A percentile compares a stretch with the other conserved stretches of the same genome.
phyloP scores from a whole-genome alignment of 2,329 filamentous ascomycete species.

The Pseudogymnoascus sp. region DNA sequence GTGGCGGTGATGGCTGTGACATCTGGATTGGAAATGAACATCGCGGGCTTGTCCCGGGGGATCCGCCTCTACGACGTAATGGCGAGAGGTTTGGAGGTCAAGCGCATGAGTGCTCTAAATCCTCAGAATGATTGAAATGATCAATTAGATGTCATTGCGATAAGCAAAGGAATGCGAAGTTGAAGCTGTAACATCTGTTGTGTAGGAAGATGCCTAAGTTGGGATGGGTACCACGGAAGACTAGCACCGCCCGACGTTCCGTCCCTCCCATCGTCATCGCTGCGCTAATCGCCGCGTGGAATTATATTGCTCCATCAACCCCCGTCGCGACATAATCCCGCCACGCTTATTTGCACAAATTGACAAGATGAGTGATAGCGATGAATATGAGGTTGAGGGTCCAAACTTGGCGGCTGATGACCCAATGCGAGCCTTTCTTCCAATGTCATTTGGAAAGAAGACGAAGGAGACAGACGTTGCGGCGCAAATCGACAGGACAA shows the following conservation, averaged over 20 bases:
- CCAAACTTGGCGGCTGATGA: constrained; percentile 53
- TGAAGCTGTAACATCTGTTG: background rate
- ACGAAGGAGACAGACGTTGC: constrained; percentile 63
- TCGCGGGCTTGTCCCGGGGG: background rate
- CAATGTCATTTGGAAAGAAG: constrained; percentile 78
- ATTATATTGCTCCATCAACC: constrained; percentile 4
- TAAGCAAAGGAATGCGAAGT: background rate
- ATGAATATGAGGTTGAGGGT: constrained; percentile 49
- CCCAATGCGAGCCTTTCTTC: constrained; percentile 68
- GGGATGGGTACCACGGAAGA: background rate
- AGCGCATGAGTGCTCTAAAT: background rate
- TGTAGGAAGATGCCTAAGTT: background rate
- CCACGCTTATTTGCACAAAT: background rate
- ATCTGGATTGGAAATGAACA: constrained; percentile 3
- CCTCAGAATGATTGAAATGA: background rate
- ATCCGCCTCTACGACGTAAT: constrained; percentile 2
- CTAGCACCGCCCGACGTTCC: background rate
- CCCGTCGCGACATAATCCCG: background rate
- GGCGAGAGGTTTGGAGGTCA: background rate
- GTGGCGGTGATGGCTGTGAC: background rate
- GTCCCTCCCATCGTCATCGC: constrained; percentile 3
- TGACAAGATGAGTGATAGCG: constrained; percentile 47
- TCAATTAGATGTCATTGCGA: constrained; percentile 2
- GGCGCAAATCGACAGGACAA: constrained; percentile 72
- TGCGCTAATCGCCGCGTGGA: constrained; percentile 3